Base-by-base conservation (phyloP, 1,284 basidiomycete genomes). In the Phaffia rhodozyma region DNA sequence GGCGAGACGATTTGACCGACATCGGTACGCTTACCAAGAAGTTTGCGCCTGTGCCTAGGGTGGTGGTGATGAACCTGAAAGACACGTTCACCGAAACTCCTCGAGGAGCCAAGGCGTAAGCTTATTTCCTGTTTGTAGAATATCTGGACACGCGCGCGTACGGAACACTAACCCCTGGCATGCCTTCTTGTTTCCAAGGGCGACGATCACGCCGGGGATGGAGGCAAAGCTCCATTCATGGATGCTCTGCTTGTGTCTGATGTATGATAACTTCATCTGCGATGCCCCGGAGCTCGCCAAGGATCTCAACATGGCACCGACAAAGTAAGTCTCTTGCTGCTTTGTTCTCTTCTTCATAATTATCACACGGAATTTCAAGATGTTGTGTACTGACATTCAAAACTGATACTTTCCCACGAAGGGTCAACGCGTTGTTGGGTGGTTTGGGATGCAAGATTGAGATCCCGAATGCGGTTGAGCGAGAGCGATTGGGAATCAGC, bases 181-280 rank as follows among this genome's bases (percentile, higher is more conserved):
- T 48, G n/a, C 30, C 21, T 49, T 58, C 23, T 55, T 4, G 25
- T 32, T 63, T 53, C 27, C 1, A 69, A 89, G 86, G 66, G 77
- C 81, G n/a, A 79, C 81, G 60, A 78, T 84, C 43, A 94, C 91
- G 1, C 79, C 84, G 4, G 80, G 82, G 62, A 85, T 80, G 48
- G 81, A 86, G 71, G 84, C 84, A 5, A 83, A 82, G 69, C 78
- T 94, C 1, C 75, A 91, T 55, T 83, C 86, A 1, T 83, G 90
- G 71, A 81, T 91, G 71, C 86, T 91, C 68, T 84, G 87, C 0
- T 77, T 92, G 0, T 89, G 86, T 71, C 80, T 94, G 30, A 83
- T 82, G 51, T 73, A 89, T 11, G 90, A 94, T 68, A 81, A 84
- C 64, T 93, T 82, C 71, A 82, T 83, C 0, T 82, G 84, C 1